Evolutionary conservation across 2,329 filamentous ascomycete genomes (phyloP).

Genomic region (Podosphaera fusca): DNA sequence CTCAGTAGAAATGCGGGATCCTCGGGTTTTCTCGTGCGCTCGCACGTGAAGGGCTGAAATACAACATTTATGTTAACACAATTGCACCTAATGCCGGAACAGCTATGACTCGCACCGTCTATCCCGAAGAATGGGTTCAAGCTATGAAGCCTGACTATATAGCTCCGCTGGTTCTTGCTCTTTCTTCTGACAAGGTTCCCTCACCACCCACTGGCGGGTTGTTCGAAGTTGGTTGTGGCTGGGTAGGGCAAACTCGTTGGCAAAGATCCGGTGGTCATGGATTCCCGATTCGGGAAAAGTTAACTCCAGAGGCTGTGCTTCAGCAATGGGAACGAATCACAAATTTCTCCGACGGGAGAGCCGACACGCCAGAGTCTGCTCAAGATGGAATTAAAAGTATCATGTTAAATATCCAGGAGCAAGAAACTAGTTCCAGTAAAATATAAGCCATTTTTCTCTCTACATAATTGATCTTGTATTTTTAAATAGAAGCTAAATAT

Average conservation of each 20-base stretch:
- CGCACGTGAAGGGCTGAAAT: slow-evolving; percentile 79
- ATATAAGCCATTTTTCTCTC: slow-evolving; percentile 18
- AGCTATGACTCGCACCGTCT: slow-evolving; percentile 76
- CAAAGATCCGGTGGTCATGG: slow-evolving; percentile 73
- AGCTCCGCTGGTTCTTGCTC: slow-evolving; percentile 71
- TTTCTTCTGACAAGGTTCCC: slow-evolving; percentile 68
- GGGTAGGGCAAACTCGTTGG: slow-evolving; percentile 83
- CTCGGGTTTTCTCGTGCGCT: slow-evolving; percentile 86
- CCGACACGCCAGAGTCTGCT: slow-evolving; percentile 64
- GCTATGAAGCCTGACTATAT: slow-evolving; percentile 99
- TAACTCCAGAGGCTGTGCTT: slow-evolving; percentile 67
- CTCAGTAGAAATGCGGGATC: slow-evolving; percentile 57
- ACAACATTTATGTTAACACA: slow-evolving; percentile 96
- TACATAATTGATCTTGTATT: too few species aligned
- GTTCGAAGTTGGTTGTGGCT: slow-evolving; percentile 88
- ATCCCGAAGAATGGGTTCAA: slow-evolving; percentile 94
- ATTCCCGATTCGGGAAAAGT: slow-evolving; percentile 66
- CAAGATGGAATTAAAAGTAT: slow-evolving; percentile 59
- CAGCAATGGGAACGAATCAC: slow-evolving; percentile 56
- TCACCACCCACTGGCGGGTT: slow-evolving; percentile 65
- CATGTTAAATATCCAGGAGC: slow-evolving; percentile 68
- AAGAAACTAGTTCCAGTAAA: slow-evolving; percentile 27
- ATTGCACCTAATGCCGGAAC: slow-evolving; percentile 96
- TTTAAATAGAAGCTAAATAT: too few species aligned
- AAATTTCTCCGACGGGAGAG: slow-evolving; percentile 69